phyloP scores from a whole-genome alignment of 495 filamentous ascomycete genomes.

The Chaetomidium leptoderma region DNA sequence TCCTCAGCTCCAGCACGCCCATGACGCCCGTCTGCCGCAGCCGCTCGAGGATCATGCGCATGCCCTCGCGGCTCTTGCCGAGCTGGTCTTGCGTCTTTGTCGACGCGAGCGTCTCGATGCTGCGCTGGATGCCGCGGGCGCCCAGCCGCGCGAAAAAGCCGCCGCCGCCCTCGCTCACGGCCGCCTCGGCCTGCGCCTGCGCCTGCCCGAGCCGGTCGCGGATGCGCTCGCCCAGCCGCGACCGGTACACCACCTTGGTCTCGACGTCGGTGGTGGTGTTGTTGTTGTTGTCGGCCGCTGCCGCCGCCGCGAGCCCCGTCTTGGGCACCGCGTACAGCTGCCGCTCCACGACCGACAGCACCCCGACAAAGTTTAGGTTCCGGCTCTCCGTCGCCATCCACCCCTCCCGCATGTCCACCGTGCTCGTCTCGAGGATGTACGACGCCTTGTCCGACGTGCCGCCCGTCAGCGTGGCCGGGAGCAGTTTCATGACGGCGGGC shows the following conservation, averaged over 20 bases:
- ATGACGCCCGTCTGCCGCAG: slow-evolving; percentile 73
- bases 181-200: slow-evolving; percentile 21
- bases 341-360: slow-evolving; percentile 85
- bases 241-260: slow-evolving; percentile 80
- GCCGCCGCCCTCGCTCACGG: slow-evolving; percentile 23
- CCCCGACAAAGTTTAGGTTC: slow-evolving; percentile 86
- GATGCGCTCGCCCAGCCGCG: slow-evolving; percentile 69
- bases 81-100: slow-evolving; percentile 78
- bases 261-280: slow-evolving; percentile 78
- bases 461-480: slow-evolving; percentile 64
- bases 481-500: slow-evolving; percentile 70
- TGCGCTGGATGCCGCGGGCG: slow-evolving; percentile 74
- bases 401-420: slow-evolving; percentile 83
- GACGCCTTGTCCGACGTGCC: slow-evolving; percentile 70
- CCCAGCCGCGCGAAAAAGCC: slow-evolving; percentile 56
- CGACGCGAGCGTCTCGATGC: slow-evolving; percentile 83
- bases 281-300: slow-evolving; percentile 25
- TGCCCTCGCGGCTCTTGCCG: slow-evolving; percentile 85
- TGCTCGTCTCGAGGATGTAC: slow-evolving; percentile 87
- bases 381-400: slow-evolving; percentile 82
- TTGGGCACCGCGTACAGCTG: slow-evolving; percentile 64
- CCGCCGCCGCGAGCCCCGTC: slow-evolving; percentile 28
- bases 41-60: slow-evolving; percentile 89
- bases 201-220: slow-evolving; percentile 45
- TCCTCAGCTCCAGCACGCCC: slow-evolving; percentile 81